These are phyloP conservation scores for Acer saccharum DNA, from an alignment of 345 rosid species.

Conservation along the genomic window DNA sequence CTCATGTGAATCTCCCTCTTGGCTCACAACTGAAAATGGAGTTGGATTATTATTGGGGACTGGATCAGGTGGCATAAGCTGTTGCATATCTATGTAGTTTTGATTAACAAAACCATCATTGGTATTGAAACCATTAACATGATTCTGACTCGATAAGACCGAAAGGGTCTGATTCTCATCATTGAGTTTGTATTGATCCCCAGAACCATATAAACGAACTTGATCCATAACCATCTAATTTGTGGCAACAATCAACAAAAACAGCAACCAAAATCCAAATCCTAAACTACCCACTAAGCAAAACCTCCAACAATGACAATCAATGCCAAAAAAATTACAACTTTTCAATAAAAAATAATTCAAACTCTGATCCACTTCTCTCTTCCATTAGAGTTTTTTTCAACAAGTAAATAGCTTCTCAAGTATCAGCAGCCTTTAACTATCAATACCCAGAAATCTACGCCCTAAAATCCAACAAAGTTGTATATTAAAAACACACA, in stretches of 20 bases:
- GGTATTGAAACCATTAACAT: conserved; percentile 12
- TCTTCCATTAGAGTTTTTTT: background rate
- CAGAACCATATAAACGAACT: conserved; percentile 28
- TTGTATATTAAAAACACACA: background rate
- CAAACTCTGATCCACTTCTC: conserved; percentile 2
- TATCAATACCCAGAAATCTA: conserved; percentile 20
- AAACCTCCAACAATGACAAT: background rate
- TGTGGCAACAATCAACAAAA: background rate
- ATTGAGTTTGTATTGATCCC: conserved; percentile 21
- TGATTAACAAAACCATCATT: conserved; percentile 9
- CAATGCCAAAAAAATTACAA: background rate
- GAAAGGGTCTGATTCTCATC: conserved; percentile 30
- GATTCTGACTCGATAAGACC: conserved; percentile 20
- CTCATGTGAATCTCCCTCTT: conserved; percentile 34
- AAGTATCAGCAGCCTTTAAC: conserved; percentile 11
- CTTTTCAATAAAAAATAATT: conserved; percentile 5
- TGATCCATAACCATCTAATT: conserved; percentile 46
- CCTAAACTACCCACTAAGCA: background rate
- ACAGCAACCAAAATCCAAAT: conserved; percentile 3
- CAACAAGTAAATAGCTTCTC: background rate
- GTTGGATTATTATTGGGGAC: background rate
- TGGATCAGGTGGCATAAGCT: conserved; percentile 22
- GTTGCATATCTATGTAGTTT: conserved; percentile 20
- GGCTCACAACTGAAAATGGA: conserved; percentile 8
- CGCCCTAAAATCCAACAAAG: conserved; percentile 8